phyloP scores from a whole-genome alignment of 2,329 filamentous ascomycete species.

The Sarocladium strictum region DNA sequence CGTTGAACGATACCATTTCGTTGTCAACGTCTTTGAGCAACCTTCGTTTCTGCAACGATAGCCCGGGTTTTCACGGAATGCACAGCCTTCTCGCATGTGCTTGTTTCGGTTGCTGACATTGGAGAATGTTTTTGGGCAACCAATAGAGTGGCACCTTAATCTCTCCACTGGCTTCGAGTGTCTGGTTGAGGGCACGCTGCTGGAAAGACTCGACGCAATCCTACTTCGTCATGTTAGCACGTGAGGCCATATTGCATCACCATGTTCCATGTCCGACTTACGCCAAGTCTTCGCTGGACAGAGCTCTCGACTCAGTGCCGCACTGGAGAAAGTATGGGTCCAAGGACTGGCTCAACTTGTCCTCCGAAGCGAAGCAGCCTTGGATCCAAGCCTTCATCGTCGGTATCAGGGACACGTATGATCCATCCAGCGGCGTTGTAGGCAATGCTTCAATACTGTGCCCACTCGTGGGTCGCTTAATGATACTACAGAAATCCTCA shows the following conservation, averaged over 20 bases:
- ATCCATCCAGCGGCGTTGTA: background rate
- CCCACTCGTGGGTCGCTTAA: background rate
- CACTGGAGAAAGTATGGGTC: background rate
- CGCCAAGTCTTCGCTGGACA: background rate
- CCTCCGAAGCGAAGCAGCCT: background rate
- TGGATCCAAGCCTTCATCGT: slow-evolving; percentile 6
- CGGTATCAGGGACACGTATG: slow-evolving; percentile 1
- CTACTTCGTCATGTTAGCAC: background rate
- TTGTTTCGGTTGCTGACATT: slow-evolving; percentile 26
- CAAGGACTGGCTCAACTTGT: slow-evolving; percentile 1
- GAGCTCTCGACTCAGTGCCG: background rate
- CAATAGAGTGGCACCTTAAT: slow-evolving; percentile 15
- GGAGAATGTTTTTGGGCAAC: slow-evolving; percentile 23
- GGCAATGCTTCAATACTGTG: background rate
- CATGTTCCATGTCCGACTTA: background rate
- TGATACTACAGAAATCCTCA: background rate
- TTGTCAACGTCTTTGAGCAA: slow-evolving; percentile 20
- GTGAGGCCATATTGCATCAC: background rate
- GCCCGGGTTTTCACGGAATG: slow-evolving; percentile 16
- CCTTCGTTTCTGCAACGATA: slow-evolving; percentile 20
- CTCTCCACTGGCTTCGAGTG: slow-evolving; percentile 5
- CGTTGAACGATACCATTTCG: slow-evolving; percentile 22
- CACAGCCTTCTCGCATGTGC: slow-evolving; percentile 23
- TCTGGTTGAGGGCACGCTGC: background rate
- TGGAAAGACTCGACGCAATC: background rate